A percentile compares a stretch with the other conserved stretches of the same genome.
Conservation (phyloP, 169 alveolate species). For the Babesia ovis region DNA sequence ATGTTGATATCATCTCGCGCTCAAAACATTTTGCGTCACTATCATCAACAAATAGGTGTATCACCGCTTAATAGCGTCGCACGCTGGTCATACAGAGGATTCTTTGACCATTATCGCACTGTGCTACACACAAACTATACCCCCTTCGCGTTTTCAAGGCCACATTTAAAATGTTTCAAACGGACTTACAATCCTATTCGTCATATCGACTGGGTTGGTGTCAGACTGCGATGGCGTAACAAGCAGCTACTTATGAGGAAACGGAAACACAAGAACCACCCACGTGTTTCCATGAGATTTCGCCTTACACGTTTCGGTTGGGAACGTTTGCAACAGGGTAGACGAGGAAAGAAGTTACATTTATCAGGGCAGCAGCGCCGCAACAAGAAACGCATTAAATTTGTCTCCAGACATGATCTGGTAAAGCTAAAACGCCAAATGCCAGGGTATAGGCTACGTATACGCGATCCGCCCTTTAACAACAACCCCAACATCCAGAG, state of each 20-base stretch:
- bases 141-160: neutral
- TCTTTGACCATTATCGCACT: neutral
- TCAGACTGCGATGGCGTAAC: constrained; percentile 66
- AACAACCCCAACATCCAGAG: constrained; percentile 74
- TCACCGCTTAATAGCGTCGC: neutral
- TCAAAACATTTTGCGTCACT: neutral
- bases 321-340: constrained; percentile 75
- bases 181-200: constrained; percentile 50
- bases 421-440: constrained; percentile 71
- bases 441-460: constrained; percentile 72
- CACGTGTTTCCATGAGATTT: constrained; percentile 74
- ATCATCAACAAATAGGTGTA: neutral
- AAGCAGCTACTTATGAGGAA: constrained; percentile 68
- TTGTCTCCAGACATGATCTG: constrained; percentile 74
- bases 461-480: constrained; percentile 75
- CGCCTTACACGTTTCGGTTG: constrained; percentile 79
- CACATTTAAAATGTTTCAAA: neutral
- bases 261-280: constrained; percentile 74
- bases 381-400: constrained; percentile 74
- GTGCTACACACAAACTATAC: neutral
- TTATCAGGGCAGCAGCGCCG: constrained; percentile 61
- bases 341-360: constrained; percentile 69
- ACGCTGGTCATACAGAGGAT: neutral
- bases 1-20: neutral
- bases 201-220: constrained; percentile 69